Conservation (phyloP, 495 filamentous ascomycete species). For the Aspergillus wentii region DNA sequence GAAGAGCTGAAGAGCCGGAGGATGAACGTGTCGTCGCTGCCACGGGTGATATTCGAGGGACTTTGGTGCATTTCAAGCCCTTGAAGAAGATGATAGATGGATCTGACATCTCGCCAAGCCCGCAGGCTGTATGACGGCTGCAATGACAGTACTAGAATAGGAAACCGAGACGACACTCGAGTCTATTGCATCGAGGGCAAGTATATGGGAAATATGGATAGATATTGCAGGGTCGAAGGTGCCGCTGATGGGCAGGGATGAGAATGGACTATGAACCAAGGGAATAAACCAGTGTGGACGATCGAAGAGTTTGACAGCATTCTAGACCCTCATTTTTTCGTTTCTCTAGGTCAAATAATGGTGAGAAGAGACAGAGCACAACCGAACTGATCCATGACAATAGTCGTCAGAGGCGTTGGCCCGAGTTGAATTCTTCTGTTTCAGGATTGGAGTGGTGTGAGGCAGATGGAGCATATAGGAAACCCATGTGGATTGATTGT, state of each 20-base stretch:
- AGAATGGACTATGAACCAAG: neutral
- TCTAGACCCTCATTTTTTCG: neutral
- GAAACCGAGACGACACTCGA: neutral
- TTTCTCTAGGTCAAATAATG: neutral
- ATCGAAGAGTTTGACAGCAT: no score
- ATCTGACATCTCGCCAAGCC: conserved; percentile 15
- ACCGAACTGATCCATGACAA: conserved; percentile 10
- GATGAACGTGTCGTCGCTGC: conserved; percentile 2
- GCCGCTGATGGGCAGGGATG: neutral
- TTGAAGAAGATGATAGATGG: conserved; percentile 15
- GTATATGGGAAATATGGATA: neutral
- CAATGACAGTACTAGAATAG: neutral
- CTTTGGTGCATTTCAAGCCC: conserved; percentile 17
- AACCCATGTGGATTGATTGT: no score
- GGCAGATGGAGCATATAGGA: no score
- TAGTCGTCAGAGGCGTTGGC: conserved; percentile 7
- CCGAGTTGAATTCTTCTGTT: conserved; percentile 6
- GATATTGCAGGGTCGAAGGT: neutral
- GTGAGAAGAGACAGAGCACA: neutral
- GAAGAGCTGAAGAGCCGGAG: neutral
- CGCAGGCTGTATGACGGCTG: conserved; percentile 2
- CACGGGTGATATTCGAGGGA: conserved; percentile 8
- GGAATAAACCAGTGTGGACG: neutral
- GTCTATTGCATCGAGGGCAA: conserved; percentile 5
- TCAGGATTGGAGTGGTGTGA: conserved; percentile 13